Base-by-base conservation (phyloP, 1,284 basidiomycete genomes). In the Boletus smithii region DNA sequence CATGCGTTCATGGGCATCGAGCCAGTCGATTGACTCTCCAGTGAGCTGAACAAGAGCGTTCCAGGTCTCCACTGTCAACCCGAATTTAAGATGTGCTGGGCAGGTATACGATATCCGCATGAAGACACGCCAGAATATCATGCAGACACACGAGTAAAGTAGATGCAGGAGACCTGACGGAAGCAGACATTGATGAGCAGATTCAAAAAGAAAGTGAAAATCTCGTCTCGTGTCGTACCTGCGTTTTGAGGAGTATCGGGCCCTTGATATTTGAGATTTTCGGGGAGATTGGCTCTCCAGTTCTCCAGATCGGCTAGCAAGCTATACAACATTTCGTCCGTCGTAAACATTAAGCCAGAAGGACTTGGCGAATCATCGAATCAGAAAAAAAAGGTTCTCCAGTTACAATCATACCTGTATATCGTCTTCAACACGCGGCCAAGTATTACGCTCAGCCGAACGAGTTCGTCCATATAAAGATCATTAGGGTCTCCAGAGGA, bases 91-190 rank as follows among this genome's bases (percentile, higher is more conserved):
- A 65, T 92, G 91, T 10, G 80, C 79, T 13, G 90, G 92, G 65
- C 84, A 90, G 23, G 81, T 79, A 69, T 95, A 94, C 51, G 88
- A 91, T 65, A 95, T 90, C 45, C 93, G 81, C 88, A 95, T 93
- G 73, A 97, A 97, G 16, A 95, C 88, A 45, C 91, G 83, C 88
- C 88, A 94, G 70, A 94, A 90, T 66, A 90, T 85, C 83, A 91
- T 89, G 60, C 84, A 85, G 34, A 95, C 83, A 57, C 88, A 89
- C n/a, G 87, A 80, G 63, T 90, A 92, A 40, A 90, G 74, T 46
- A 97, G 68, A 67, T 94, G 91, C 20, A 97, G 73, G 46, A 95
- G 73, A 27, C 92, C 93, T 87, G 50, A 42, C 11, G 10, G 30
- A 43, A 42, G 36, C 23, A 14, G 23, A 35, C 38, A 29, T 48